phyloP scores from a whole-genome alignment of 495 filamentous ascomycete species.

The Monascus purpureus region DNA sequence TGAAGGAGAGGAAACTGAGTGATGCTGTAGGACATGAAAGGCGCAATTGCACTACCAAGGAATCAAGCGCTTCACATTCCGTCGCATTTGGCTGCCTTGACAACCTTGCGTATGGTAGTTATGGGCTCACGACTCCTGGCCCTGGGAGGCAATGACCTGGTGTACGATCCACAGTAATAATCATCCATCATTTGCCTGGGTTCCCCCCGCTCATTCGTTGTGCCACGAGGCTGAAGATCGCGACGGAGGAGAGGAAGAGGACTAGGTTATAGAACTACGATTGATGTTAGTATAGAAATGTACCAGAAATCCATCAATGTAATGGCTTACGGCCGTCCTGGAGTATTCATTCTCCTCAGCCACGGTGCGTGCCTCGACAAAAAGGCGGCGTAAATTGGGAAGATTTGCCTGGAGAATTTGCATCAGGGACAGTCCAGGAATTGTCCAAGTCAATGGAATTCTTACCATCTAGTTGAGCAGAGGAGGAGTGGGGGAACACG shows the following conservation, averaged over 20 bases:
- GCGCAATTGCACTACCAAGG: too few relatives aligned
- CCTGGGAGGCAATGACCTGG: too few relatives aligned
- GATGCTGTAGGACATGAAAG: too few relatives aligned
- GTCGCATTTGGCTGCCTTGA: too few relatives aligned
- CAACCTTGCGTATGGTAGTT: neutral
- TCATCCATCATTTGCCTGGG: constrained; percentile 16
- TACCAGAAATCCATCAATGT: neutral
- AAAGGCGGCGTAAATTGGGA: constrained; percentile 87
- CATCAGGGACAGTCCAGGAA: too few relatives aligned
- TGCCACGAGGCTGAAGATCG: constrained; percentile 80
- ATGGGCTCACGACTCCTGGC: too few relatives aligned
- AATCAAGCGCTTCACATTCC: too few relatives aligned
- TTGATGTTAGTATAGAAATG: neutral
- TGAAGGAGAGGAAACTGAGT: constrained; percentile 41
- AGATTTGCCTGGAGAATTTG: constrained; percentile 68
- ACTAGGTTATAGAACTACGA: constrained; percentile 91
- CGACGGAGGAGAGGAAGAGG: constrained; percentile 87
- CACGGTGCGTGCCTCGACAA: constrained; percentile 89
- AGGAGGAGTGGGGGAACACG: too few relatives aligned
- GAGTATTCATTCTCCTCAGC: constrained; percentile 92
- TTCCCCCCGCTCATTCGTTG: constrained; percentile 50
- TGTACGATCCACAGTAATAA: neutral
- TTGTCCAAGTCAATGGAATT: too few relatives aligned
- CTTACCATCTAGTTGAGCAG: neutral
- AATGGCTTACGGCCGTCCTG: constrained; percentile 59